phyloP scores from a whole-genome alignment of 192 early-diverging fungal species.

The Linnemannia schmuckeri region DNA sequence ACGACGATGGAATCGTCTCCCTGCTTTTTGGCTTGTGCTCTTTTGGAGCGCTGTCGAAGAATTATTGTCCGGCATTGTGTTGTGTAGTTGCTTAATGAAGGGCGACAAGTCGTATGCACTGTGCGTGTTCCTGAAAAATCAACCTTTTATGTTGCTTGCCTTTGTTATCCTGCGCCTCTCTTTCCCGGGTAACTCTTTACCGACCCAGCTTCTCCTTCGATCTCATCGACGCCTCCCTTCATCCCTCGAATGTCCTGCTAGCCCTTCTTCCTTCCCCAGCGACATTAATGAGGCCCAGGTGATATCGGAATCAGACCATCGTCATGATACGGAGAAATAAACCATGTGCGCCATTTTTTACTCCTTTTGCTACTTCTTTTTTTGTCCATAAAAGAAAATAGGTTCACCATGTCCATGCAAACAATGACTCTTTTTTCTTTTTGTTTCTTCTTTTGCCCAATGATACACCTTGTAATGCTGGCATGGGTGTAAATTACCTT shows the following conservation, averaged over 20 bases:
- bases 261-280: neutral
- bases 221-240: neutral
- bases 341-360: neutral
- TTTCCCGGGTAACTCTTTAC: neutral
- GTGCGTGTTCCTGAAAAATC: slow-evolving; percentile 10
- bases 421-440: neutral
- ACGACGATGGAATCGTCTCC: neutral
- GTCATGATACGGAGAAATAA: neutral
- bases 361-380: too few species aligned
- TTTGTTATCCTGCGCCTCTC: neutral
- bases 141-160: neutral
- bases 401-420: neutral
- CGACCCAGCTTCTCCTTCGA: neutral
- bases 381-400: neutral
- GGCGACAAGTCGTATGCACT: neutral
- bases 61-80: neutral
- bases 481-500: slow-evolving; percentile 51
- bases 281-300: neutral
- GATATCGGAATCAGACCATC: neutral
- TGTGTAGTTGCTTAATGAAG: neutral
- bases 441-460: neutral
- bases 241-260: neutral
- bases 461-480: neutral
- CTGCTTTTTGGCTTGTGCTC: neutral
- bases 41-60: neutral